phyloP scores from a whole-genome alignment of 345 rosid genomes.

The Eucalyptus rudis region DNA sequence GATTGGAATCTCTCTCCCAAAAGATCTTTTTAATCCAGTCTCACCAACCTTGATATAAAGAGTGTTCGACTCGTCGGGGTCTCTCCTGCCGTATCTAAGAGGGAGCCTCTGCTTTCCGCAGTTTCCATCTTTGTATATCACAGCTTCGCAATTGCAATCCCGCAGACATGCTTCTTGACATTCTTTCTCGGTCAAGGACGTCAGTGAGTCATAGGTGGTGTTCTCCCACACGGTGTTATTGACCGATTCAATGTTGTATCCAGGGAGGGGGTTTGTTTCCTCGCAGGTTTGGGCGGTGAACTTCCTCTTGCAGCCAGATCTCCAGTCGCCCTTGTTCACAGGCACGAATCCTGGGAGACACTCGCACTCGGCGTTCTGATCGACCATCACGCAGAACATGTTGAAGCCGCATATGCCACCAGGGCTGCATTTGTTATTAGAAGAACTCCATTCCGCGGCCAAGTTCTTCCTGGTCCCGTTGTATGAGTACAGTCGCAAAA shows the following conservation, averaged over 20 bases:
- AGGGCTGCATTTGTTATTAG: neutral
- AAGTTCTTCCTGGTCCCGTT: neutral
- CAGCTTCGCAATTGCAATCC: slow-evolving; percentile 14
- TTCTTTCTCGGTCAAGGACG: neutral
- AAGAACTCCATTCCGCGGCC: neutral
- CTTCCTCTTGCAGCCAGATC: slow-evolving; percentile 5
- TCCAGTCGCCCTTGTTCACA: neutral
- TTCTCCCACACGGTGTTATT: neutral
- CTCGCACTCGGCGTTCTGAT: neutral
- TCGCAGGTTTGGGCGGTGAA: neutral
- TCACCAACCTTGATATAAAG: slow-evolving; percentile 2
- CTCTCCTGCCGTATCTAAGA: slow-evolving; percentile 1
- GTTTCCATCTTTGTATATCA: neutral
- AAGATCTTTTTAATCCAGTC: neutral
- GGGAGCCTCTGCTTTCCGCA: slow-evolving; percentile 11
- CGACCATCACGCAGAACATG: neutral
- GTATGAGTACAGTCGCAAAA: neutral
- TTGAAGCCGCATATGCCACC: neutral
- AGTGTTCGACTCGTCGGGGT: neutral
- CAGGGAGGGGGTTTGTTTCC: neutral
- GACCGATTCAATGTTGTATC: neutral
- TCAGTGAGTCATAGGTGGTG: neutral
- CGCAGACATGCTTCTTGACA: neutral
- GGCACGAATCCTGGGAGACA: neutral
- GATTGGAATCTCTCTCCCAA: neutral